Conservation (phyloP, 768 basidiomycete genomes). For the Hygrocybe coccinea region DNA sequence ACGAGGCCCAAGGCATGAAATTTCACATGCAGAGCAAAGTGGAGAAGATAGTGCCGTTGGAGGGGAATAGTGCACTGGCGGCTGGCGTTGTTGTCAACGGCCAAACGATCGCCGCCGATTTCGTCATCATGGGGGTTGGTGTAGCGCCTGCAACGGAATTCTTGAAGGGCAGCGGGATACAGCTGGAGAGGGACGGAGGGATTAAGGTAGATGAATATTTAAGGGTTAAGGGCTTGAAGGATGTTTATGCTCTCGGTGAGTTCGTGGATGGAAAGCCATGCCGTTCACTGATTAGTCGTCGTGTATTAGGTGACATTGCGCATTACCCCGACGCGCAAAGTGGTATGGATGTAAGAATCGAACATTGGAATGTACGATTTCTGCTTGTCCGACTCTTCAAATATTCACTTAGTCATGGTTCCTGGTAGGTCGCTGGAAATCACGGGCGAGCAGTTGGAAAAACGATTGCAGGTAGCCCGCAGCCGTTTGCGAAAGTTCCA, state of each 20-base stretch:
- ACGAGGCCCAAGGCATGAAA: conserved; percentile 76
- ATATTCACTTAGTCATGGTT: neutral
- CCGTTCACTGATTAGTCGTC: neutral
- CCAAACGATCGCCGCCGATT: conserved; percentile 62
- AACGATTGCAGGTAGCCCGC: conserved; percentile 59
- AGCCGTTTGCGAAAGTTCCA: conserved; percentile 75
- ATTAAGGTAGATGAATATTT: conserved; percentile 74
- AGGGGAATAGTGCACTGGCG: conserved; percentile 50
- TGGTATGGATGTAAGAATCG: conserved; percentile 58
- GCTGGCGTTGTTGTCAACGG: conserved; percentile 64
- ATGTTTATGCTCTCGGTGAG: conserved; percentile 66
- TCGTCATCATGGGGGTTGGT: conserved; percentile 83
- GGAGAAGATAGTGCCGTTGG: conserved; percentile 57
- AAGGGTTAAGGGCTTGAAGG: conserved; percentile 47
- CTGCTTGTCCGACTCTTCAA: conserved; percentile 1
- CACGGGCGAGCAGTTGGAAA: conserved; percentile 80
- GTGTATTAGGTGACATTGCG: conserved; percentile 66
- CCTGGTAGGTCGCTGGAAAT: conserved; percentile 68
- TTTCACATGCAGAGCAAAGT: conserved; percentile 76
- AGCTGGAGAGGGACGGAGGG: conserved; percentile 71
- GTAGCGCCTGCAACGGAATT: conserved; percentile 79
- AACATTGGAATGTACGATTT: conserved; percentile 81
- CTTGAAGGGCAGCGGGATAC: conserved; percentile 64
- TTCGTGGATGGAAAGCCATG: neutral
- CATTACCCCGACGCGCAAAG: conserved; percentile 57